These are phyloP conservation scores for Syzygium jambos DNA, from an alignment of 345 rosid genomes.

Conservation along the genomic window DNA sequence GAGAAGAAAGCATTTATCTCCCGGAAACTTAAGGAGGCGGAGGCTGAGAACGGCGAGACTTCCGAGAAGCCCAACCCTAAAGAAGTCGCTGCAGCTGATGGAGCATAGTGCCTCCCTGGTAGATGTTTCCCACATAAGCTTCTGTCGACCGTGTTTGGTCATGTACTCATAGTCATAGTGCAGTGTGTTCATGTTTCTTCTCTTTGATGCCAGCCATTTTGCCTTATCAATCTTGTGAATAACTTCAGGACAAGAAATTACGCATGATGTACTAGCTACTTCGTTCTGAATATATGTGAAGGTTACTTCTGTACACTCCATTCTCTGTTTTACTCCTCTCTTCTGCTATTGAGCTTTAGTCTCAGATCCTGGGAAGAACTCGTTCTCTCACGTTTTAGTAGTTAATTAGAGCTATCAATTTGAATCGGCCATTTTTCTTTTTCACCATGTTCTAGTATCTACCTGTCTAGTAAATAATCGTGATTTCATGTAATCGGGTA, in stretches of 20 bases:
- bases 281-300: neutral
- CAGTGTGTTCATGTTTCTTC: neutral
- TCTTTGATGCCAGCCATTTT: neutral
- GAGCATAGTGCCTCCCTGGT: neutral
- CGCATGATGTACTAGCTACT: neutral
- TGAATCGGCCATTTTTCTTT: neutral
- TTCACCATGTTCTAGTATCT: neutral
- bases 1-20: neutral
- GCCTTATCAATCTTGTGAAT: neutral
- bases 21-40: neutral
- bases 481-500: neutral
- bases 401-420: neutral
- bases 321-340: neutral
- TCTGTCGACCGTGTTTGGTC: neutral
- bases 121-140: neutral
- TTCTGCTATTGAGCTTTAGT: neutral
- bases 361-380: neutral
- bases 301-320: neutral
- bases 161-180: neutral
- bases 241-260: neutral
- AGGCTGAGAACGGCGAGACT: neutral
- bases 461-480: neutral
- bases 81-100: neutral
- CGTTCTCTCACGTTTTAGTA: neutral
- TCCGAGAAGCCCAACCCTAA: neutral